These are phyloP conservation scores for Senna siamea DNA, from an alignment of 306 rosid species.

Conservation along the genomic window DNA sequence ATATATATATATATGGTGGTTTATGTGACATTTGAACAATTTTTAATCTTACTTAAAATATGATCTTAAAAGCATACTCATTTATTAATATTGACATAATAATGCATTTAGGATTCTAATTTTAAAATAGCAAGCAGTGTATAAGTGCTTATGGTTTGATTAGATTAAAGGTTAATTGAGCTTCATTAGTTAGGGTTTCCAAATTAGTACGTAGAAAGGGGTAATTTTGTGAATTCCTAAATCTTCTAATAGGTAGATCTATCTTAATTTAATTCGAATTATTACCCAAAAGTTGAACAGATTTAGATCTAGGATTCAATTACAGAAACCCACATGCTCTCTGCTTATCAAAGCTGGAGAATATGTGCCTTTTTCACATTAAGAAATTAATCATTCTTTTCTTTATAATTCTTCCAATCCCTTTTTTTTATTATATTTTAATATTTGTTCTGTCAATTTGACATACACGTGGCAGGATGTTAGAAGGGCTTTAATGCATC, in stretches of 20 bases:
- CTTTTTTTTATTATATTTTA: slow-evolving; percentile 29
- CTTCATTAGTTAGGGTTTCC: not conserved
- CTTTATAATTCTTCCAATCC: slow-evolving; percentile 35
- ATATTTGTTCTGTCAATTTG: slow-evolving; percentile 34
- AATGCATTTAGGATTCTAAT: too few species aligned
- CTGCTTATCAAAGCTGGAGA: slow-evolving; percentile 69
- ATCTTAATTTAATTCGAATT: slow-evolving; percentile 38
- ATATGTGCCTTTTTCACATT: slow-evolving; percentile 59
- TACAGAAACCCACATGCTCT: slow-evolving; percentile 72
- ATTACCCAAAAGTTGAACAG: slow-evolving; percentile 47
- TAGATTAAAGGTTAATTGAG: not conserved
- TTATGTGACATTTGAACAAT: slow-evolving; percentile 13
- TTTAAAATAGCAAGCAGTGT: too few species aligned
- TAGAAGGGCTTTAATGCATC: slow-evolving; percentile 39
- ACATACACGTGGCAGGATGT: slow-evolving; percentile 44
- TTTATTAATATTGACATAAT: too few species aligned
- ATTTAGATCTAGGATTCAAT: slow-evolving; percentile 74
- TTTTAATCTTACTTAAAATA: too few species aligned
- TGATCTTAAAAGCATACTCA: too few species aligned
- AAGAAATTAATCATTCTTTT: slow-evolving; percentile 33
- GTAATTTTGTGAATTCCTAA: slow-evolving; percentile 27
- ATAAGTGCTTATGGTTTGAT: too few species aligned
- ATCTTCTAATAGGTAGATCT: slow-evolving; percentile 29
- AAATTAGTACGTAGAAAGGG: slow-evolving; percentile 13
- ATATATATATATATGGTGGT: too few species aligned